Conservation (phyloP, 2,329 filamentous ascomycete genomes). For the Tolypocladium amazonense region DNA sequence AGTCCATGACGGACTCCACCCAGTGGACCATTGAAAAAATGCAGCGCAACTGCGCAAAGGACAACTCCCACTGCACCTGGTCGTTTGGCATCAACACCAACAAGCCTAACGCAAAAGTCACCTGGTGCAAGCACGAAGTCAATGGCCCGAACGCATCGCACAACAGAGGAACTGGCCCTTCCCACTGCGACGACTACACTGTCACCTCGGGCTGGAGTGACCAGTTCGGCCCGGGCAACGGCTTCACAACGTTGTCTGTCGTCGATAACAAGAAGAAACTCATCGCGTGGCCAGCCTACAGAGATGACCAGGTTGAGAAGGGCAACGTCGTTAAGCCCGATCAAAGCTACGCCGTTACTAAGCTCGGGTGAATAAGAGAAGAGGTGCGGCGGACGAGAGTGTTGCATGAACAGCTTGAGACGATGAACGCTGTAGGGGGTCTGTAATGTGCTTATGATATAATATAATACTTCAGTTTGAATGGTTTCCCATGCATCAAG, state of each 20-base stretch:
- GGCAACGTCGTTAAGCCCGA: constrained; percentile 37
- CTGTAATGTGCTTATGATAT: too few species aligned
- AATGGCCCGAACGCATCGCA: constrained; percentile 23
- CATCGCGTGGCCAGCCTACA: constrained; percentile 43
- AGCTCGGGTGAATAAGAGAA: background rate
- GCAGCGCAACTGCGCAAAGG: constrained; percentile 27
- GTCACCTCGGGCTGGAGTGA: constrained; percentile 44
- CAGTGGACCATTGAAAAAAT: constrained; percentile 31
- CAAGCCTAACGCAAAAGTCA: constrained; percentile 11
- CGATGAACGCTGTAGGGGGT: background rate
- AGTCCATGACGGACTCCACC: constrained; percentile 30
- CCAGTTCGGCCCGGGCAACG: constrained; percentile 39
- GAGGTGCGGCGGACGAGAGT: background rate
- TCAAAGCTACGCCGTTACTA: constrained; percentile 29
- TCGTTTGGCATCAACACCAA: constrained; percentile 31
- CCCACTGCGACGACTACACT: constrained; percentile 37
- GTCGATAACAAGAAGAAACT: constrained; percentile 28
- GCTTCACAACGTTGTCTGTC: constrained; percentile 44
- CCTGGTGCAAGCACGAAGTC: constrained; percentile 6
- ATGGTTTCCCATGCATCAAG: background rate
- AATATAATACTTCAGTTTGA: background rate
- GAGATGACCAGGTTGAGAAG: constrained; percentile 34
- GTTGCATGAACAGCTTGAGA: background rate
- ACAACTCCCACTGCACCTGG: constrained; percentile 30
- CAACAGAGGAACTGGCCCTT: constrained; percentile 24